Base-by-base conservation (phyloP, 495 filamentous ascomycete species). In the Hypoxylon trugodes region DNA sequence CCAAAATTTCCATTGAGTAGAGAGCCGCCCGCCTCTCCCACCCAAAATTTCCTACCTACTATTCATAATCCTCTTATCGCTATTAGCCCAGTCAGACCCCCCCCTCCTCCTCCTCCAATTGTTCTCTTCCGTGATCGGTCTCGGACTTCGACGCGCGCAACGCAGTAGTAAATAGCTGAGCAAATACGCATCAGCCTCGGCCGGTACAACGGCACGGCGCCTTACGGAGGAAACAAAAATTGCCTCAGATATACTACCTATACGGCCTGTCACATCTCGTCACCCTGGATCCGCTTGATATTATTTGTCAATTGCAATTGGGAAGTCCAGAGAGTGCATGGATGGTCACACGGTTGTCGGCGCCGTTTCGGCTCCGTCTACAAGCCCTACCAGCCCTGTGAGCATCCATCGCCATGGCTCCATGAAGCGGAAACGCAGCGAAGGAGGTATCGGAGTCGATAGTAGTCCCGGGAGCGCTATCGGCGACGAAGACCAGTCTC, bases 391-490 rank as follows among this genome's bases (percentile, higher is more conserved):
- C 53, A 76, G 74, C 62, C 74, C 74, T 41, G 58, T 72, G 59
- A 75, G 74, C 71, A 65, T 79, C 60, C 79, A 79, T 72, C 77
- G 73, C 68, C 75, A 77, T 61, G 76, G 75, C 35, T 72, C 70
- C 40, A 56, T 70, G 54, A 82, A 81, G 70, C 76, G 79, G 63
- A 82, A 82, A 73, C 72, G 79, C 54, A 82, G 80, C 33, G 66
- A 69, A 36, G 69, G 66, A 0, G 67, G 63, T 15, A 18, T 60
- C 36, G 61, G 61, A 43, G 74, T 86, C 43, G 86, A 89, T 40
- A 90, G 86, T 74, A 90, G 87, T 26, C 87, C 87, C 15, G 86
- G 83, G n/a, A 91, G 89, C 73, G 76, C 81, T 24, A 69, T 70
- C 58, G 89, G 90, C 49, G 87, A 87, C 59, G 83, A 84, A 48